phyloP scores from a whole-genome alignment of 148 eudicot genomes.

The Rhododendron mucronatum region DNA sequence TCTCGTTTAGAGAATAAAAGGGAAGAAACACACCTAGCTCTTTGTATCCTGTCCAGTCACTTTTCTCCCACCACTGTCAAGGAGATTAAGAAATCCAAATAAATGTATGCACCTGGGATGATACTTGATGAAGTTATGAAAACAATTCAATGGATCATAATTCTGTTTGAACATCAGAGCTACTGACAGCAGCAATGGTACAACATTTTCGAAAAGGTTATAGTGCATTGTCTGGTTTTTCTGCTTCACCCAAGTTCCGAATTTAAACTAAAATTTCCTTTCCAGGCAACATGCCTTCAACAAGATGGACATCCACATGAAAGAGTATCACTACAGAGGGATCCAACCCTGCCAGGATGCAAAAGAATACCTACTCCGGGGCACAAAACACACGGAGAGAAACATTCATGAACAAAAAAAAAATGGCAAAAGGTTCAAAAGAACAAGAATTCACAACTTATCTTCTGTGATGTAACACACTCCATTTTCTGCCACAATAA shows the following conservation, averaged over 20 bases:
- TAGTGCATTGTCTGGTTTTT: background rate
- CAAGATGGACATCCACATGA: background rate
- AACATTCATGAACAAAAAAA: background rate
- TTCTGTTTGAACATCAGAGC: background rate
- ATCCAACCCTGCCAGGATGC: background rate
- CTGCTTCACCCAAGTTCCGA: background rate
- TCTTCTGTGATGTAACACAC: background rate
- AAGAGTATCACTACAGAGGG: background rate
- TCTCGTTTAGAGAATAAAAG: background rate
- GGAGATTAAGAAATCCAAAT: slow-evolving; percentile 76
- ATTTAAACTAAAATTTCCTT: background rate
- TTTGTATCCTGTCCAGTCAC: slow-evolving; percentile 99
- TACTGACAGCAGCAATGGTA: slow-evolving; percentile 6
- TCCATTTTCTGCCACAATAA: background rate
- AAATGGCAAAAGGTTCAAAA: background rate
- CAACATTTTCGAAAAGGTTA: background rate
- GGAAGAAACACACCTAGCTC: slow-evolving; percentile 30
- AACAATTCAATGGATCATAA: slow-evolving; percentile 20
- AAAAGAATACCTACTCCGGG: background rate
- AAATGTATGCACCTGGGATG: slow-evolving; percentile 63
- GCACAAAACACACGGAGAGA: background rate
- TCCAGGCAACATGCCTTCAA: background rate
- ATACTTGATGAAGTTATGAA: slow-evolving; percentile 47
- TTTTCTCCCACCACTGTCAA: slow-evolving; percentile 99
- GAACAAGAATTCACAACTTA: background rate